Evolutionary conservation across 208 protist genomes (phyloP).

Genomic region (Naegleria lovaniensis): DNA sequence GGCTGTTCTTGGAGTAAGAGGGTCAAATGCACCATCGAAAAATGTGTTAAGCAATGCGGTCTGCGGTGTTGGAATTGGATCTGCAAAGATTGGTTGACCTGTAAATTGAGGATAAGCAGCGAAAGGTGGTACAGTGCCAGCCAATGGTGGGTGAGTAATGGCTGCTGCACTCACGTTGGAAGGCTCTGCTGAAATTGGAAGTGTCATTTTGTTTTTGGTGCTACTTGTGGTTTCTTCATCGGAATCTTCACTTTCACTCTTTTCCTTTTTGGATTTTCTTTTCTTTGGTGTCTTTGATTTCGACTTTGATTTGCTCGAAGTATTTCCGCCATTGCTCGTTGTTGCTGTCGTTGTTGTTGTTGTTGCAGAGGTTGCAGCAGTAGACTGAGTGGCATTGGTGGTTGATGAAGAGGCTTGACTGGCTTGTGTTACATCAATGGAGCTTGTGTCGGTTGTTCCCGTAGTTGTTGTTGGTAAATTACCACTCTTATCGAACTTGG

Average conservation of each 20-base stretch:
- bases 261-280: neutral
- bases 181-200: neutral
- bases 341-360: neutral
- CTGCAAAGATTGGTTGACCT: no score
- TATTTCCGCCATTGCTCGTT: neutral
- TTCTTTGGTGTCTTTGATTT: neutral
- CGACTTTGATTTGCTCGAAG: neutral
- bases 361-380: neutral
- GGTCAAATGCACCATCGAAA: neutral
- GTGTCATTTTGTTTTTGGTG: neutral
- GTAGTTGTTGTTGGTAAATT: neutral
- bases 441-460: neutral
- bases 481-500: neutral
- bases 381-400: neutral
- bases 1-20: neutral
- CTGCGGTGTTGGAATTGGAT: neutral
- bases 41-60: neutral
- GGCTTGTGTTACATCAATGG: neutral
- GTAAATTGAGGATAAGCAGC: no score
- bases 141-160: no score
- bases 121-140: no score
- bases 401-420: neutral
- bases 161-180: no score
- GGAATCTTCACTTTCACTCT: neutral
- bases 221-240: neutral